Evolutionary conservation across 2,329 filamentous ascomycete genomes (phyloP), one percentile per base, ranked within the genome.

Genomic region (Didymella exigua): DNA sequence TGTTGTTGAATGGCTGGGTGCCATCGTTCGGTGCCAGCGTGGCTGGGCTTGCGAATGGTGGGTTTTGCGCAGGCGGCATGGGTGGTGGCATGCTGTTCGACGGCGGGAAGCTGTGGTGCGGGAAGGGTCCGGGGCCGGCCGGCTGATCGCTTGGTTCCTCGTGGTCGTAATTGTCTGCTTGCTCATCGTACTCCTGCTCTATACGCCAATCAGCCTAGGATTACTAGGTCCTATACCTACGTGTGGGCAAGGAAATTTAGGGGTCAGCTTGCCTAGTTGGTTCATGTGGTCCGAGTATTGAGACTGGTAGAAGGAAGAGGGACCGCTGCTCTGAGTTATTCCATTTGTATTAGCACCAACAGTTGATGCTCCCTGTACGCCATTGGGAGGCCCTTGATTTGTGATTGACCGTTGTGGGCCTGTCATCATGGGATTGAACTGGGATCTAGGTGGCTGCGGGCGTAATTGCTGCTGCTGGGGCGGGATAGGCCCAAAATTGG

Each of bases 181-280:
- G 90, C 50, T 91, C 89, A 75, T 97, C 93, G 79, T 97, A 98
- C 81, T 98, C 93, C 83, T 96, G 92, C 81, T 98, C 93, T 97
- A 70, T 78, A 86, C 76, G 78, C 74, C 48, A 82, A 84, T 89
- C 80, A 88, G 83, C 79, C 82, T 86, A 86, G 83, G 82, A 86
- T 82, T 82, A 83, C 82, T 86, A 74, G 85, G 81, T 79, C 84
- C 82, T 80, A 82, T 82, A 70, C 67, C 61, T 71, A 77, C 67
- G 73, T 74, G 69, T 46, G 42, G 69, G 75, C 73, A 69, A 49
- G 42, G 69, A 75, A 81, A 71, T 76, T 78, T 78, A 76, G 69
- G 80, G 82, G 83, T 76, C 71, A 83, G 82, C 92, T 90, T 91
- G 89, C 93, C 93, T 76, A 98, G 86, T 82, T 96, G 91, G 77